Conservation (phyloP, 768 basidiomycete genomes). For the Podaxis sp. region DNA sequence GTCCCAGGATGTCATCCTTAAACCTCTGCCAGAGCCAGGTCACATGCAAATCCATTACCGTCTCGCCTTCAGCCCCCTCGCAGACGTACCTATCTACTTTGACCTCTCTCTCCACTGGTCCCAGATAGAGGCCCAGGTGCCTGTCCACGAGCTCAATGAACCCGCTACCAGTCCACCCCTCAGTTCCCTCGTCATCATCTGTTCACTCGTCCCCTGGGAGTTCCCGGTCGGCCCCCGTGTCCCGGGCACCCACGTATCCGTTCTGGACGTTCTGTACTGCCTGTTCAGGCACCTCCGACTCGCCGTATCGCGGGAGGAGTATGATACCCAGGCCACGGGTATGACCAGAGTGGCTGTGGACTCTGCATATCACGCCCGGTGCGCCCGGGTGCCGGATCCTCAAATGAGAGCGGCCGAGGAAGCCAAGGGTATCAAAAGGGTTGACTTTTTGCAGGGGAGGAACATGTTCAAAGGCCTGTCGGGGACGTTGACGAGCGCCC, state of each 20-base stretch:
- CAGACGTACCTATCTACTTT: constrained; percentile 34
- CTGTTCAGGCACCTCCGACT: constrained; percentile 49
- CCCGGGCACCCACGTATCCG: constrained; percentile 35
- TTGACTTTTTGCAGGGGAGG: constrained; percentile 52
- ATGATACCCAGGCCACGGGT: constrained; percentile 33
- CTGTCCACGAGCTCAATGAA: constrained; percentile 26
- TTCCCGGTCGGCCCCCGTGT: constrained; percentile 32
- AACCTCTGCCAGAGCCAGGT: constrained; percentile 14
- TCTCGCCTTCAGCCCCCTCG: constrained; percentile 37
- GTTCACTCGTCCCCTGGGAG: constrained; percentile 29
- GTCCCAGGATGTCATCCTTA: neutral
- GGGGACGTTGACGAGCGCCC: constrained; percentile 37
- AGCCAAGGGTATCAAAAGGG: constrained; percentile 50
- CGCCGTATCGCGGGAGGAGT: constrained; percentile 45
- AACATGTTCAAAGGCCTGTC: constrained; percentile 51
- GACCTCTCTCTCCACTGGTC: constrained; percentile 37
- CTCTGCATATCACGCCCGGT: constrained; percentile 45
- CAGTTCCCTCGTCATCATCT: constrained; percentile 31
- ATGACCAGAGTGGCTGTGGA: constrained; percentile 37
- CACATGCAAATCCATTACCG: constrained; percentile 42
- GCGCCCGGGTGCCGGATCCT: constrained; percentile 31
- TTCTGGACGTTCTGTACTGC: constrained; percentile 49
- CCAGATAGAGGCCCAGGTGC: constrained; percentile 22
- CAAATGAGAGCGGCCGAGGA: constrained; percentile 36
- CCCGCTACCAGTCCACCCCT: constrained; percentile 25